Conservation (phyloP, 176 grass and related monocot genomes). For the Oryza rufipogon region DNA sequence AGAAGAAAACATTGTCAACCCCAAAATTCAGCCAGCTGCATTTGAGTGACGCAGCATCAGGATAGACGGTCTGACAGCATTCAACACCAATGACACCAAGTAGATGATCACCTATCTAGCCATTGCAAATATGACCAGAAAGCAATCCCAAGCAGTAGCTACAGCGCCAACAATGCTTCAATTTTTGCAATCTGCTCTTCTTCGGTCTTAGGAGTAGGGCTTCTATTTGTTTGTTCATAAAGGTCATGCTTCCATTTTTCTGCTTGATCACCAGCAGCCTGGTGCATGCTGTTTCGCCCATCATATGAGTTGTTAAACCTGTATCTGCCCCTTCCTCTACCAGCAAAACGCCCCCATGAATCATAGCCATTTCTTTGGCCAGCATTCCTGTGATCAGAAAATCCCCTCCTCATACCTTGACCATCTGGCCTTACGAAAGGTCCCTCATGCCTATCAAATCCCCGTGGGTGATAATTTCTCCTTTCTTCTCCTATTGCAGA, state of each 20-base stretch:
- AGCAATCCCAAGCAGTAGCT: conserved; percentile 32
- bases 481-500: conserved; percentile 62
- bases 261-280: conserved; percentile 44
- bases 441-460: conserved; percentile 33
- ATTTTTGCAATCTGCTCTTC: conserved; percentile 96
- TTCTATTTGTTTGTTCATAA: conserved; percentile 78
- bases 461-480: conserved; percentile 37
- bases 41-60: not conserved
- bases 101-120: conserved; percentile 34
- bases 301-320: conserved; percentile 48
- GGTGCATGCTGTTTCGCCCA: conserved; percentile 41
- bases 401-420: conserved; percentile 48
- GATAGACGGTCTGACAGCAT: not conserved
- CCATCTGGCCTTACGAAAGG: conserved; percentile 49
- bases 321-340: conserved; percentile 62
- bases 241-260: conserved; percentile 98
- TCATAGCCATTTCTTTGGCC: conserved; percentile 57
- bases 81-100: conserved; percentile 6
- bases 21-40: not conserved
- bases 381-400: conserved; percentile 59
- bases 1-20: not conserved
- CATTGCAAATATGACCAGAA: conserved; percentile 17
- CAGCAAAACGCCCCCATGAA: conserved; percentile 59
- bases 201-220: conserved; percentile 69
- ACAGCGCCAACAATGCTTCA: conserved; percentile 74